Conservation (phyloP, 225 moss, liverwort and hornwort species). For the Marchantia paleacea region DNA sequence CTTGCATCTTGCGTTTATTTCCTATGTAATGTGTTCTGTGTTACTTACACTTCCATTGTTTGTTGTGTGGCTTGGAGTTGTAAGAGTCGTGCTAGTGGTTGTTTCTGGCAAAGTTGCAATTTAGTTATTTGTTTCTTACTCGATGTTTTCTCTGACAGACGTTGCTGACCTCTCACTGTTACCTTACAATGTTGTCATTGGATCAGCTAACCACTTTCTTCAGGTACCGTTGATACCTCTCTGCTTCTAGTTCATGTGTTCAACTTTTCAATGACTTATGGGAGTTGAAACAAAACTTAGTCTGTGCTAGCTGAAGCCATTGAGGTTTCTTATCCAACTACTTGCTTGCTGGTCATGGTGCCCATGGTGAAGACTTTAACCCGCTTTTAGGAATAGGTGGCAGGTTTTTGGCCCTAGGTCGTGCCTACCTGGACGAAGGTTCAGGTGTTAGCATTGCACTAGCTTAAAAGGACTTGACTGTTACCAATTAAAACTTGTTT, state of each 20-base stretch:
- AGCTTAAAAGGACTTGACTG: not conserved
- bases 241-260: constrained; percentile 1
- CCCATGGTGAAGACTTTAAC: not conserved
- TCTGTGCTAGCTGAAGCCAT: not conserved
- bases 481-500: not conserved
- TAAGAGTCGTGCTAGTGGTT: not conserved
- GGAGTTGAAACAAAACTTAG: not conserved
- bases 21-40: too few relatives aligned
- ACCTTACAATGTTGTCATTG: constrained; percentile 15
- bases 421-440: not conserved
- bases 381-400: not conserved
- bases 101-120: not conserved
- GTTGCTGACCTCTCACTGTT: constrained; percentile 16
- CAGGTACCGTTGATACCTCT: constrained; percentile 20
- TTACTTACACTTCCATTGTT: too few relatives aligned
- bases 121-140: constrained; percentile 13
- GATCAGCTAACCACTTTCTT: constrained; percentile 7
- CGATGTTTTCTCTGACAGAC: constrained; percentile 16
- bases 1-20: too few relatives aligned
- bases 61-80: not conserved
- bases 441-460: too few relatives aligned
- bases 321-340: not conserved
- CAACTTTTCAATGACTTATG: not conserved
- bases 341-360: not conserved
- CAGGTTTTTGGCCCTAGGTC: not conserved